Evolutionary conservation across 1,139 yeast species (phyloP).

Genomic region (Zygotorulaspora mrakii): DNA sequence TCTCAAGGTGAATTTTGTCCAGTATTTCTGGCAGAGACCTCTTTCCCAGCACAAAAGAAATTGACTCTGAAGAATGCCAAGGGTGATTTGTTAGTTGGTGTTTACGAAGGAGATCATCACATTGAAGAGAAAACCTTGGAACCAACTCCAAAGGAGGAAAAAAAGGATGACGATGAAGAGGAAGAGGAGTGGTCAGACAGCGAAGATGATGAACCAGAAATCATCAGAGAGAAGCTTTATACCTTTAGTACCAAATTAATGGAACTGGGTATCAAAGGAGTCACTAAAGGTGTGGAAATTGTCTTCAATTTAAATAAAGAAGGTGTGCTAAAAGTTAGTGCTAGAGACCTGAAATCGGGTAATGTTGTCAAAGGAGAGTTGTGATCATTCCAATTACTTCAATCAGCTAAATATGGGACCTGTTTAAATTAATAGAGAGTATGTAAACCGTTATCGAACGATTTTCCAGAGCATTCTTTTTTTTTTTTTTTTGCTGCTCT

Average conservation of each 20-base stretch:
- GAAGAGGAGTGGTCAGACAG: conserved; percentile 52
- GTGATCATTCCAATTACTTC: neutral
- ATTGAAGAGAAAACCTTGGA: conserved; percentile 75
- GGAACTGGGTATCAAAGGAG: conserved; percentile 71
- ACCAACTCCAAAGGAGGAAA: conserved; percentile 52
- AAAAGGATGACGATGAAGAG: conserved; percentile 45
- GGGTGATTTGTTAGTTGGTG: conserved; percentile 61
- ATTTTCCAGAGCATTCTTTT: conserved; percentile 1
- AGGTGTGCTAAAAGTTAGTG: conserved; percentile 76
- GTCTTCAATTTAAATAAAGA: conserved; percentile 80
- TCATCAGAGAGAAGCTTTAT: conserved; percentile 66
- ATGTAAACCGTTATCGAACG: conserved; percentile 4
- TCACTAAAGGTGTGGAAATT: conserved; percentile 74
- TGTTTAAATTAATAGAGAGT: neutral
- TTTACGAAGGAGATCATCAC: conserved; percentile 81
- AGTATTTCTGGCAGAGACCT: conserved; percentile 77
- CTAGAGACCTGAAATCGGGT: conserved; percentile 76
- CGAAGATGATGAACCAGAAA: conserved; percentile 74
- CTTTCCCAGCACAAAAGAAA: conserved; percentile 85
- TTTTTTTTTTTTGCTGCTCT: neutral
- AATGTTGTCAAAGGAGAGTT: conserved; percentile 36
- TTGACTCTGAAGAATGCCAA: conserved; percentile 61
- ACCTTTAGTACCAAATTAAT: conserved; percentile 75
- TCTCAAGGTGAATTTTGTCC: conserved; percentile 70
- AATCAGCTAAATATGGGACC: conserved; percentile 12